Conservation (phyloP, 106 monocot species). For the Allium sativum region DNA sequence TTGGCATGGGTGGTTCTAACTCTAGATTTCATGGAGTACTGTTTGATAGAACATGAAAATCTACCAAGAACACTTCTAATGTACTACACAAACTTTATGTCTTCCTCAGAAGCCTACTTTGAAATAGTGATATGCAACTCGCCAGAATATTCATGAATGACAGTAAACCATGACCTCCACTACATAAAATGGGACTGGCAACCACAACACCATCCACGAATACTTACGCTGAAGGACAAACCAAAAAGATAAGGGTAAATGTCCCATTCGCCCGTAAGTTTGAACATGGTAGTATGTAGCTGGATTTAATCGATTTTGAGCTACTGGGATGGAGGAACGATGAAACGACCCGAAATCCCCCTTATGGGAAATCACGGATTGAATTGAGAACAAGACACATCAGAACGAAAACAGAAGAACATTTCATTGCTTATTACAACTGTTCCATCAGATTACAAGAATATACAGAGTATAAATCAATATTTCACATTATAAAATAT, state of each 20-base stretch:
- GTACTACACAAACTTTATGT: constrained; percentile 69
- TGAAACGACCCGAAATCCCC: too few species aligned
- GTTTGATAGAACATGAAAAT: constrained; percentile 55
- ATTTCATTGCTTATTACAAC: too few species aligned
- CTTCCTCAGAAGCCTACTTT: constrained; percentile 58
- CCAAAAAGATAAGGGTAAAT: constrained; percentile 27
- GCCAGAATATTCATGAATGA: constrained; percentile 22
- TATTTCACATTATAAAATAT: too few species aligned
- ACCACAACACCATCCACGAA: constrained; percentile 47
- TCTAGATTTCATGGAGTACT: constrained; percentile 51
- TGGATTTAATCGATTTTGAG: constrained; percentile 35
- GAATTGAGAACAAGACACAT: too few species aligned
- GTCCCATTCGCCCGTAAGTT: constrained; percentile 63
- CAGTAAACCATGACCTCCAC: constrained; percentile 55
- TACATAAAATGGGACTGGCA: constrained; percentile 50
- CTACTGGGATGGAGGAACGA: constrained; percentile 22
- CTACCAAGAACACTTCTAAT: constrained; percentile 57
- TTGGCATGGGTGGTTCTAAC: constrained; percentile 44
- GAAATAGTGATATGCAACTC: constrained; percentile 49
- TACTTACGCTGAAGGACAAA: constrained; percentile 18
- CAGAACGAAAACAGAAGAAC: too few species aligned
- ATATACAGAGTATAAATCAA: too few species aligned
- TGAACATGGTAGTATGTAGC: constrained; percentile 13
- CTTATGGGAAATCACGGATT: too few species aligned
- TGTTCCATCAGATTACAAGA: too few species aligned